Conservation (phyloP, 2,329 filamentous ascomycete species). For the Teratosphaeria destructans region DNA sequence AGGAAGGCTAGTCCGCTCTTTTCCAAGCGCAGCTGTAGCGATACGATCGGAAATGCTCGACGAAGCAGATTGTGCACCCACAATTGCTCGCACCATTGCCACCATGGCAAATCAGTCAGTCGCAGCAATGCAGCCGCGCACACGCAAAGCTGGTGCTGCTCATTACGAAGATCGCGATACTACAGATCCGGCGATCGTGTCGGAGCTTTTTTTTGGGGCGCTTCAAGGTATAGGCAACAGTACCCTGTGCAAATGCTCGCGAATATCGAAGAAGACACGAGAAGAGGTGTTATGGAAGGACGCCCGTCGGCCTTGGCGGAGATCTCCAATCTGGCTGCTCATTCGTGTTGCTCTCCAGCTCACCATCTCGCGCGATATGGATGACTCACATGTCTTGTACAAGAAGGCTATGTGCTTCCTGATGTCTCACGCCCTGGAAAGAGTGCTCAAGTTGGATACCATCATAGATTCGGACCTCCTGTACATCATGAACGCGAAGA, state of each 20-base stretch:
- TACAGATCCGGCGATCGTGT: constrained; percentile 46
- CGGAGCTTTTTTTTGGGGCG: constrained; percentile 49
- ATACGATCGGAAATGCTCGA: constrained; percentile 10
- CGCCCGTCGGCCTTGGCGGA: constrained; percentile 47
- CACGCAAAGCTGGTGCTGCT: constrained; percentile 39
- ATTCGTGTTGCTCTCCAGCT: constrained; percentile 49
- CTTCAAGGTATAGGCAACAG: constrained; percentile 43
- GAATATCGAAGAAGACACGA: constrained; percentile 48
- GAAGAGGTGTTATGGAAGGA: constrained; percentile 49
- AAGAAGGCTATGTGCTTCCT: constrained; percentile 29
- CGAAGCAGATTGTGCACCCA: constrained; percentile 15
- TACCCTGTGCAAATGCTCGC: constrained; percentile 19
- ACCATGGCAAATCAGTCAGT: constrained; percentile 11
- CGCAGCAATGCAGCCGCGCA: constrained; percentile 10
- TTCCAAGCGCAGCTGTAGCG: constrained; percentile 44
- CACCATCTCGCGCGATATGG: constrained; percentile 30
- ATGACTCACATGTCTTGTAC: constrained; percentile 17
- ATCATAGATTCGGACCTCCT: constrained; percentile 3
- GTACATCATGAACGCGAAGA: constrained; percentile 16
- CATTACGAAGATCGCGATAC: constrained; percentile 50
- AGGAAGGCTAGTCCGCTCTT: constrained; percentile 48
- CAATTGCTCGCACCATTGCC: constrained; percentile 9
- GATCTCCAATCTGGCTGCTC: constrained; percentile 52
- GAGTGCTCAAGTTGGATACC: no score
- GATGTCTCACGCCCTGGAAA: constrained; percentile 42